Conservation (phyloP, 805 yeast genomes). For the Clavispora santaluciae region DNA sequence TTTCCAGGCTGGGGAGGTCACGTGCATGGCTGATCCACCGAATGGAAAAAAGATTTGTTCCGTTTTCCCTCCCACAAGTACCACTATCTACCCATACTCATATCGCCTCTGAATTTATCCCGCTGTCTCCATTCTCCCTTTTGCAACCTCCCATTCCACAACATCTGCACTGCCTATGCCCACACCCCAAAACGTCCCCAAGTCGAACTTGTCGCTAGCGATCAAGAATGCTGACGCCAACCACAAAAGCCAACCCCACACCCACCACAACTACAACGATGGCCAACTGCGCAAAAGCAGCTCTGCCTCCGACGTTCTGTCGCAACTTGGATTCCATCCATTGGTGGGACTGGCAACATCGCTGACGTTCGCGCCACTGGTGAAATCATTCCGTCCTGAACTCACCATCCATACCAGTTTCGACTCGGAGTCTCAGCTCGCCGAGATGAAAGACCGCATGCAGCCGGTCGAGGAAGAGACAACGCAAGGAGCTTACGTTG, state of each 20-base stretch:
- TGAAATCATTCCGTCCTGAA: slow-evolving; percentile 32
- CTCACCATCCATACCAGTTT: slow-evolving; percentile 35
- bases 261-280: slow-evolving; percentile 8
- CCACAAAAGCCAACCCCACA: slow-evolving; percentile 15
- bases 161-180: slow-evolving; percentile 11
- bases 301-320: slow-evolving; percentile 8
- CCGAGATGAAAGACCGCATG: slow-evolving; percentile 15
- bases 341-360: slow-evolving; percentile 13
- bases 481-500: background rate
- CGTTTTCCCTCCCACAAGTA: background rate
- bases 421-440: slow-evolving; percentile 15
- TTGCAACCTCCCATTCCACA: too few relatives aligned
- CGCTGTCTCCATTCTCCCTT: too few relatives aligned
- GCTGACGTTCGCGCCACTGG: slow-evolving; percentile 28
- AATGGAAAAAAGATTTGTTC: background rate
- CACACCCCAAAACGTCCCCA: slow-evolving; percentile 15
- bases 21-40: background rate
- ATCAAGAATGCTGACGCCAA: slow-evolving; percentile 37
- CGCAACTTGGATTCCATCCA: slow-evolving; percentile 11
- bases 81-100: background rate
- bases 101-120: too few relatives aligned
- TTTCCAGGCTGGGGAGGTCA: too few relatives aligned
- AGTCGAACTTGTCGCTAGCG: slow-evolving; percentile 41
- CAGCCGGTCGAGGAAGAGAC: slow-evolving; percentile 10
- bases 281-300: slow-evolving; percentile 8